A percentile compares a stretch with the other conserved stretches of the same genome.
phyloP scores from a whole-genome alignment of 1,284 basidiomycete species.

The Stereum hirsutum region DNA sequence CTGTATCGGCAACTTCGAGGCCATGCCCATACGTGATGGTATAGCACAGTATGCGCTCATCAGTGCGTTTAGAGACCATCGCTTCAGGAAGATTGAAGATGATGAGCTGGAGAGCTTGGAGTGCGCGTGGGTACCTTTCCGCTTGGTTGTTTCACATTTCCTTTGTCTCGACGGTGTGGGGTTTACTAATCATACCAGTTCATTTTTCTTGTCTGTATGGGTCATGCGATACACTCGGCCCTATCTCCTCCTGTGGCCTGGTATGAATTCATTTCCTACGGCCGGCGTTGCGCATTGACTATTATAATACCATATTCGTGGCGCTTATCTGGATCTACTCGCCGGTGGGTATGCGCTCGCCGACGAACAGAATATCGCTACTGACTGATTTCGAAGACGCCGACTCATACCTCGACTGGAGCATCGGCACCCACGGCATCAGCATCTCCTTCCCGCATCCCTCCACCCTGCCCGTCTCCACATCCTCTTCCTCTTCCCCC shows the following conservation, averaged over 20 bases:
- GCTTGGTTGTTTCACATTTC: too few relatives aligned
- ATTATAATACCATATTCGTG: too few relatives aligned
- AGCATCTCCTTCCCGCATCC: slow-evolving; percentile 84
- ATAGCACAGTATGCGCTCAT: slow-evolving; percentile 86
- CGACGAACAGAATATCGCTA: slow-evolving; percentile 65
- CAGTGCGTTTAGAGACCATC: slow-evolving; percentile 68
- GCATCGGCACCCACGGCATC: slow-evolving; percentile 87
- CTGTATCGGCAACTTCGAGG: slow-evolving; percentile 92
- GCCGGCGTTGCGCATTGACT: too few relatives aligned
- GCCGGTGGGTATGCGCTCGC: not conserved
- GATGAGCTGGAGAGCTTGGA: slow-evolving; percentile 74
- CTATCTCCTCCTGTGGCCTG: slow-evolving; percentile 1
- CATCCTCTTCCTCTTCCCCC: slow-evolving; percentile 48
- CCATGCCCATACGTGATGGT: slow-evolving; percentile 68
- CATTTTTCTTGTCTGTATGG: not conserved
- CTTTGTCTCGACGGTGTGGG: not conserved
- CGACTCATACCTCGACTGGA: slow-evolving; percentile 85
- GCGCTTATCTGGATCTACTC: too few relatives aligned
- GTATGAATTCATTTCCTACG: too few relatives aligned
- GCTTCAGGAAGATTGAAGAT: slow-evolving; percentile 65
- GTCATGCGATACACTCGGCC: too few relatives aligned
- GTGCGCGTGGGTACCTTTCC: slow-evolving; percentile 63
- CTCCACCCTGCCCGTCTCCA: slow-evolving; percentile 38
- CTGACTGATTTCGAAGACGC: slow-evolving; percentile 90
- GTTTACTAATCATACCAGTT: not conserved